Base-by-base conservation (phyloP, 306 rosid species). In the Cucurbita maxima region DNA sequence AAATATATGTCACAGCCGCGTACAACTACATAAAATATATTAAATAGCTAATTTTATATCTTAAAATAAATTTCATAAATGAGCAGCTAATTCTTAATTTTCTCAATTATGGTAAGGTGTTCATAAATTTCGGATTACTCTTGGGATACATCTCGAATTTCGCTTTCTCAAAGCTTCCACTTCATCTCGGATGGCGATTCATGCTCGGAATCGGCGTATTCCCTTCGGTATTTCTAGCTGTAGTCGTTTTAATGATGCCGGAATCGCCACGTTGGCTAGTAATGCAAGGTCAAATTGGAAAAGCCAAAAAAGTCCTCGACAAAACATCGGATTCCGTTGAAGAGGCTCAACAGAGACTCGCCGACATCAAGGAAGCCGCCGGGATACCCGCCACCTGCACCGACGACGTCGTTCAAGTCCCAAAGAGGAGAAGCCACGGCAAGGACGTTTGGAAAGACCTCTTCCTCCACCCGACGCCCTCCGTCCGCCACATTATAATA, bases 181-280 rank as follows among this genome's bases (percentile, higher is more conserved):
- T 16, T 3, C 8, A 78, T 9, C 1, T 90, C 20, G 86, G 96
- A 0, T 93, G 98, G 98, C 82, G 98, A 3, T 41, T 90, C 44
- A 93, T 90, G 98, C 90, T 93, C 1, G 97, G 97, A 45, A 45
- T 86, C 1, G 93, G 96, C 0, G 87, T 86, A 5, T 0, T 93
- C 20, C 98, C 96, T 0, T 80, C 98, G 0, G 52, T 88, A 0
- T 5, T 88, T 16, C 68, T 93, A 0, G 81, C 80, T 1, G 2
- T 83, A 0, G 86, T 86, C 16, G 96, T 90, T 6, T 20, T 93
- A 25, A 81, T 86, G 60, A 90, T 93, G 96, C 96, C 98, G 0
- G 98, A 93, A 60, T 93, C 97, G 0, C 98, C 98, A 1, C 81
- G 97, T 0, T 93, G 98, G 98, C 89, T 93, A 0, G 88, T 93